Evolutionary conservation across 306 rosid genomes (phyloP), one percentile per base, ranked within the genome.

Genomic region (Dryas octopetala): DNA sequence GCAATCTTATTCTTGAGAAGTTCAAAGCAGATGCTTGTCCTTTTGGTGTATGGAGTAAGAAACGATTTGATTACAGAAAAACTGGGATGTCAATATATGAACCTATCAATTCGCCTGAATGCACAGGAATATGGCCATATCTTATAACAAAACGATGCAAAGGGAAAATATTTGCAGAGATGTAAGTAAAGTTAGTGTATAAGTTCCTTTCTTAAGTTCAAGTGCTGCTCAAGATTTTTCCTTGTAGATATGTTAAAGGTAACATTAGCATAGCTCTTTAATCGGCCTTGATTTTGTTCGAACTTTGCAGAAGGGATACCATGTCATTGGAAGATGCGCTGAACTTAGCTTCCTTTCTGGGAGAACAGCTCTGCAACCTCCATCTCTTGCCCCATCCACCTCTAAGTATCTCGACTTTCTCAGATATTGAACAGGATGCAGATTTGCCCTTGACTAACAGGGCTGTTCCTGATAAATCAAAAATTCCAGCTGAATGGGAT

Each of bases 361-460:
- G 97, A 19, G 96, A 90, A 85, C 96, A 90, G 83, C 83, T 95
- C 64, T 81, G 77, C 63, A 80, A 86, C 71, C 88, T 95, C 76
- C 99, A 95, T 84, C 97, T 95, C 82, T 81, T 95, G 89, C 91
- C 95, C 55, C 86, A 52, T 70, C 97, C 97, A 75, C 86, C 93
- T 70, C 28, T 81, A 47, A 79, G 66, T 71, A 15, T 68, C 85
- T 81, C 85, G 66, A 80, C 47, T 75, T 76, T 71, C 58, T 61
- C 87, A 17, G 79, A 86, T 73, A 58, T 79, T 71, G 84, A 83
- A 69, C 79, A 15, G 54, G 82, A 82, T 28, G 62, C 60, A 68
- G 79, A 71, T 68, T 43, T 61, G 79, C 54, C 76, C 55, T 79
- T 81, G 57, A 68, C 76, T 57, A 79, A 80, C 54, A 70, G 68